Evolutionary conservation across 768 basidiomycete genomes (phyloP), one percentile per base, ranked within the genome.

Genomic region (Imleria badia): DNA sequence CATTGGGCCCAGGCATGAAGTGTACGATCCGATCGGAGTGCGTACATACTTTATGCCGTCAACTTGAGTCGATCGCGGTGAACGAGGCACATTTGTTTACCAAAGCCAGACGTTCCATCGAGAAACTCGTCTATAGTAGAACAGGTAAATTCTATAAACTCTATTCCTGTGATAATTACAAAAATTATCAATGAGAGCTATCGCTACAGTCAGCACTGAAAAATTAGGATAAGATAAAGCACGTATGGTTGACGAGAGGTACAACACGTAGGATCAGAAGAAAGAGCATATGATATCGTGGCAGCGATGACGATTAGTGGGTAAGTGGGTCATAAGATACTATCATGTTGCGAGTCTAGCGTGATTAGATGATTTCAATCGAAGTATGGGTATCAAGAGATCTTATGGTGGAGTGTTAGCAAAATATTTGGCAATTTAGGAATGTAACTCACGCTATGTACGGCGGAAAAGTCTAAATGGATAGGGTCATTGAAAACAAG

Each of bases 131-230:
- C 17, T 15, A 14, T 29, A 2, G 6, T 26, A 36, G 19, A 8
- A 35, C 31, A 3, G 36, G 22, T 10, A 31, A 19, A 48, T 23
- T 41, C 44, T 23, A 43, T 29, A 1, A 17, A 23, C 2, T 60
- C 38, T 54, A 60, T 55, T 54, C 29, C 34, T 17, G 31, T 23
- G 20, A 17, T 52, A 5, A 33, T 50, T 50, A 65, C 52, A 57
- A 40, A 29, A 17, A 38, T 22, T 17, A 36, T 26, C 17, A 13
- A 31, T 3, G 34, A 45, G 34, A 45, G 13, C 52, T 67, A 63
- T 52, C 14, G 54, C 61, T 68, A 68, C 64, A 68, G 31, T 59
- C 34, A 41, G 33, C 6, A 11, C 14, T 45, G 12, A 19, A 31
- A 42, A 40, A 11, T 20, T 17, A 34, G 29, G 26, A 34, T 30